Evolutionary conservation across 257 asterid species (phyloP).

Genomic region (Primulina eburnea): DNA sequence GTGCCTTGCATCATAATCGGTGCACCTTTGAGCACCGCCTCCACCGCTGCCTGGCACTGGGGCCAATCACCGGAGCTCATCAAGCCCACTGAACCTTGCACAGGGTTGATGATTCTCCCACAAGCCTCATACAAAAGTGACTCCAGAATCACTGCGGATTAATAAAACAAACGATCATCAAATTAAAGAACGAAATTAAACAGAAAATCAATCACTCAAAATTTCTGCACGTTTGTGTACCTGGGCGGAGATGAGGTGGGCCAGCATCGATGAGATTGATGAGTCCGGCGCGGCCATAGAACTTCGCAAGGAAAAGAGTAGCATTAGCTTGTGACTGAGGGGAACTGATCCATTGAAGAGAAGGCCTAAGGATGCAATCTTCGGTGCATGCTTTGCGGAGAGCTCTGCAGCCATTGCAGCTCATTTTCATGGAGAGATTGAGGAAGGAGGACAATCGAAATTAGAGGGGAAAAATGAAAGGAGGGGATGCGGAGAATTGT

Average conservation of each 20-base stretch:
- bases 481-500: conserved; percentile 27
- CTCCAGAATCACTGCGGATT: conserved; percentile 44
- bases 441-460: not conserved
- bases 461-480: not conserved
- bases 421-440: conserved; percentile 42
- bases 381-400: conserved; percentile 83
- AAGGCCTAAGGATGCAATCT: conserved; percentile 55
- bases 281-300: conserved; percentile 90
- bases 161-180: not conserved
- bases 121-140: conserved; percentile 83
- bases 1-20: conserved; percentile 33
- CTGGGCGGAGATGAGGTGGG: conserved; percentile 61
- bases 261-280: conserved; percentile 65
- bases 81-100: conserved; percentile 65
- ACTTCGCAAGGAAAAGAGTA: conserved; percentile 77
- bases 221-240: conserved; percentile 23
- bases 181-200: not conserved
- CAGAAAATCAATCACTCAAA: not conserved
- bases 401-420: conserved; percentile 86
- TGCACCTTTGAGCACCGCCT: conserved; percentile 58
- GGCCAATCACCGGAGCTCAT: conserved; percentile 66
- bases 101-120: conserved; percentile 78
- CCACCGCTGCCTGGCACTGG: conserved; percentile 67
- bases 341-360: conserved; percentile 62
- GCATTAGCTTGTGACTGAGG: conserved; percentile 79